These are phyloP conservation scores for Solanum pennellii DNA, from an alignment of 257 asterid species.

Conservation along the genomic window DNA sequence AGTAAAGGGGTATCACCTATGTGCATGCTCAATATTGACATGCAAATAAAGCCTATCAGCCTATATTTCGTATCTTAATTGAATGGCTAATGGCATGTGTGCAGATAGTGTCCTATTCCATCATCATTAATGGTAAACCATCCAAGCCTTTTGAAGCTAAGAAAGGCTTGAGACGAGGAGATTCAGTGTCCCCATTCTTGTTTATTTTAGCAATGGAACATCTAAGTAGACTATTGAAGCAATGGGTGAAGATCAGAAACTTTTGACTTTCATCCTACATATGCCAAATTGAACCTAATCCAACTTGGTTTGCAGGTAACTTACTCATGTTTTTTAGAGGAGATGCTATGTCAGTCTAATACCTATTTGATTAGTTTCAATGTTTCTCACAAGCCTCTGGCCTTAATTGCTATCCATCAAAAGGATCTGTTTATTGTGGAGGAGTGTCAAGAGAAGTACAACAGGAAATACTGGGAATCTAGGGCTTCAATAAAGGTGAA, in stretches of 20 bases:
- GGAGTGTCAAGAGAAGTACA: background rate
- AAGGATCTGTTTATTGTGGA: background rate
- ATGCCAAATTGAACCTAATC: background rate
- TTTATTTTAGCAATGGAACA: background rate
- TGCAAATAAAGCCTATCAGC: background rate
- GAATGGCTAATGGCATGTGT: background rate
- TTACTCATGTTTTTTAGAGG: background rate
- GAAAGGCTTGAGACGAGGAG: background rate
- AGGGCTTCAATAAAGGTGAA: background rate
- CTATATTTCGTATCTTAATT: background rate
- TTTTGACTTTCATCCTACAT: background rate
- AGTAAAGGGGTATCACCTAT: background rate
- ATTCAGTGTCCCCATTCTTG: background rate
- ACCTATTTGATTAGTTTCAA: background rate
- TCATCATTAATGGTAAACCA: background rate
- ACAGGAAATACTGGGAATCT: background rate
- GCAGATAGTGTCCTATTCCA: background rate
- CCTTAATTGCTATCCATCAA: background rate
- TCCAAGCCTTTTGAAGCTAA: background rate
- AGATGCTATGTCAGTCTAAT: background rate
- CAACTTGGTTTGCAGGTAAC: background rate
- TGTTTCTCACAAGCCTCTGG: background rate
- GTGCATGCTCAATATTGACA: background rate
- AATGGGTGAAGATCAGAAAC: background rate
- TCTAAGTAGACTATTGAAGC: background rate